Base-by-base conservation (phyloP, 345 rosid species). In the Citrus unshiu region DNA sequence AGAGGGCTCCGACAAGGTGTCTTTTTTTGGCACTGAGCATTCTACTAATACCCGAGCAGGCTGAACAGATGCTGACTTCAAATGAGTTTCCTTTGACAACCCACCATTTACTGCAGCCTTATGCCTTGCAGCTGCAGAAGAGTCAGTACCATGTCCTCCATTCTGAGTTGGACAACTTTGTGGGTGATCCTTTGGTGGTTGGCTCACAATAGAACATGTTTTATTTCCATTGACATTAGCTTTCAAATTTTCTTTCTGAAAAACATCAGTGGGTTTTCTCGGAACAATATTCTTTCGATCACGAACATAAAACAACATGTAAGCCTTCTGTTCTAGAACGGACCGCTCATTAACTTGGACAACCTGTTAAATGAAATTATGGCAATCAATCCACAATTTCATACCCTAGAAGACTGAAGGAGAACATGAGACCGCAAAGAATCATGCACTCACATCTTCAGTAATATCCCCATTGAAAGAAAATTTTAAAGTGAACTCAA, bases 291-390 rank as follows among this genome's bases (percentile, higher is more conserved):
- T 83, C 80, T 81, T 90, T 88, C 93, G 86, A 79, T 93, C 98
- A 76, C 95, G 98, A 54, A 96, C 98, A 88, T 96, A 96, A 85
- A 96, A 96, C 77, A 96, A 74, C 99, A 96, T 96, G 83, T 96
- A 96, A 46, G 99, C 99, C 90, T 93, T 94, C 85, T 96, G 98
- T 7, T 92, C 86, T 65, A 94, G 84, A 73, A 96, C 98, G 32
- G 84, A 79, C 75, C 86, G 91, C 87, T 96, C 98, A 34, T 90
- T 86, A 79, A 94, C 99, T 82, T 87, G 95, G 74, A 73, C 37
- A 79, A 95, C 99, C 99, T 95, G 92, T 76, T 77, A 68, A 82
- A 84, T 78, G 27, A 73, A 82, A 64, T 72, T 40, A 27, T 21
- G 19, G 58, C 9, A 49, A 67, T 43, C 60, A 70, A 29, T 27